Base-by-base conservation (phyloP, 306 rosid genomes). In the Dryas octopetala region DNA sequence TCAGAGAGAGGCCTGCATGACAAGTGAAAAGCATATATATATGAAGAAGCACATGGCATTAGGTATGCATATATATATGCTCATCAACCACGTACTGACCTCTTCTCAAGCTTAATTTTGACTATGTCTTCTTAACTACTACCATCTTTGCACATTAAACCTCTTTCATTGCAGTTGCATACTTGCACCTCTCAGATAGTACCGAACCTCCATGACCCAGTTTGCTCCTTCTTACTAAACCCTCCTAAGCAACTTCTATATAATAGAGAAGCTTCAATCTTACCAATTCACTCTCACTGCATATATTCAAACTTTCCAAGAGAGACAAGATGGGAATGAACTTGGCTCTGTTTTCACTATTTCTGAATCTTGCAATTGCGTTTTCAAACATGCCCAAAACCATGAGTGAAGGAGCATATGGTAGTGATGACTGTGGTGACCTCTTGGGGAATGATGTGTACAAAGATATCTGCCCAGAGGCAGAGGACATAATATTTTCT, bases 401-500 rank as follows among this genome's bases (percentile, higher is more conserved):
- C 41, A 63, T 41, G 19, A 83, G 78, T 10, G 88, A 82, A 55
- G 84, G 58, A 71, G 82, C 38, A 57, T 88, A 82, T 74, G 89
- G 83, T 46, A 84, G 55, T 71, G 86, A 76, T 40, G 52, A 8
- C 59, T 73, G 65, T 3, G 62, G 61, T 73, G 84, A 65, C 54
- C 86, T 84, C 76, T 60, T 85, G 44, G 76, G 81, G 57, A 71
- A 11, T 49, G 80, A 46, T 52, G 46, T 80, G 11, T 85, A 86
- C 76, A 83, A 73, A 71, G 52, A 77, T 63, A 44, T 52, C 32
- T 95, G 96, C 78, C 92, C 96, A 0, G 89, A 85, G 68, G 97
- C 96, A 2, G 97, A 89, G 76, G 79, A 88, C 64, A 84, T 89
- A 4, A 78, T 92, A 81, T 90, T 81, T 85, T 84, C 88, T 40